Conservation (phyloP, 371 early-diverging fungal species). For the Mucor saturninus region DNA sequence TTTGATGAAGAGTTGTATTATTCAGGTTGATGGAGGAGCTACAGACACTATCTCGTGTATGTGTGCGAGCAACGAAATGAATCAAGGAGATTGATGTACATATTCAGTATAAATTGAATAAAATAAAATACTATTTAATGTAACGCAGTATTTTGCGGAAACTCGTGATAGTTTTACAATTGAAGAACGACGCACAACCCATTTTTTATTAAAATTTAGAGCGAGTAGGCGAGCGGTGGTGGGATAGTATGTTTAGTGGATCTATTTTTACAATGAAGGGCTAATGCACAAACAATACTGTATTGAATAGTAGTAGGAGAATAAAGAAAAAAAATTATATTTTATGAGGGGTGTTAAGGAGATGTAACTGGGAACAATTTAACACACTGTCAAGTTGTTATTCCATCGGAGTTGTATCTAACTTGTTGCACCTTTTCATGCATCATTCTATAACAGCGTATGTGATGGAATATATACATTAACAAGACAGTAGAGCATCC, state of each 20-base stretch:
- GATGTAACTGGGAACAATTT: background rate
- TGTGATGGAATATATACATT: background rate
- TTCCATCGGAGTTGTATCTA: background rate
- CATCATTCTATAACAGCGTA: background rate
- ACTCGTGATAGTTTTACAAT: constrained; percentile 2
- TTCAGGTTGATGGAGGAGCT: background rate
- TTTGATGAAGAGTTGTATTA: background rate
- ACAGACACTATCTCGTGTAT: no score
- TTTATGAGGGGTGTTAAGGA: background rate
- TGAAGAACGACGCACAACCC: constrained; percentile 1
- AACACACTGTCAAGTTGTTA: background rate
- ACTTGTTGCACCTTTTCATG: background rate
- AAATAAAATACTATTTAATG: background rate
- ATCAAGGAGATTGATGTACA: background rate
- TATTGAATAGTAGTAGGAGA: background rate
- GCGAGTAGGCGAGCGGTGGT: background rate
- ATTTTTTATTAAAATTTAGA: constrained; percentile 1
- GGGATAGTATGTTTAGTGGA: background rate
- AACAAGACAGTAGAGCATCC: background rate
- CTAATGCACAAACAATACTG: constrained; percentile 6
- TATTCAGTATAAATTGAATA: background rate
- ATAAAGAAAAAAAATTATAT: background rate
- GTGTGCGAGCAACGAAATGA: no score
- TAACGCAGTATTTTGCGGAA: background rate
- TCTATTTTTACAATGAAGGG: constrained; percentile 6